These are phyloP conservation scores for Graphiopsis chlorocephala DNA, from an alignment of 2,329 filamentous ascomycete genomes.

Conservation along the genomic window DNA sequence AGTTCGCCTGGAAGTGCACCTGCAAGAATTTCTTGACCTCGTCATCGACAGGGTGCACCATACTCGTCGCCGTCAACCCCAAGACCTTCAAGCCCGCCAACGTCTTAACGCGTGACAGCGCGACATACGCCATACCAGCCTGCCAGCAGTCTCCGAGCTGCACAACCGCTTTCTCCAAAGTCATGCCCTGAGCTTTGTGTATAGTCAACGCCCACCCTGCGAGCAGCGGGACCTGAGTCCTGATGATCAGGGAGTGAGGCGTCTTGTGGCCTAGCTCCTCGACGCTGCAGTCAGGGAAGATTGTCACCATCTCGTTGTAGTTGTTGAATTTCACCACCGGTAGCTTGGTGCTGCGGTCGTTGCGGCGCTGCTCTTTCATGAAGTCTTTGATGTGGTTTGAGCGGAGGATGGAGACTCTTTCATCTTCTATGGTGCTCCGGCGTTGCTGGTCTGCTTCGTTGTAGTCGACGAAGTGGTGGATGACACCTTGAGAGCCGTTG, in stretches of 20 bases:
- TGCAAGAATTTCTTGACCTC: constrained; percentile 37
- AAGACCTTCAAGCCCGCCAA: constrained; percentile 49
- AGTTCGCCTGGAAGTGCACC: not conserved
- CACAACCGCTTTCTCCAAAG: constrained; percentile 57
- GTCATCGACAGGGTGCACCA: constrained; percentile 29
- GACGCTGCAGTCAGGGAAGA: constrained; percentile 53
- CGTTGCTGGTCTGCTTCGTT: not conserved
- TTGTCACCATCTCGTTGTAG: constrained; percentile 39
- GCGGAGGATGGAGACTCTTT: constrained; percentile 23
- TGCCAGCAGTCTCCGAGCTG: constrained; percentile 54
- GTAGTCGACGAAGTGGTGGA: constrained; percentile 36
- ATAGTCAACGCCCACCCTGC: constrained; percentile 63
- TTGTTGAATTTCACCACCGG: constrained; percentile 53
- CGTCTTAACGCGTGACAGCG: constrained; percentile 56
- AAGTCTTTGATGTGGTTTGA: constrained; percentile 41
- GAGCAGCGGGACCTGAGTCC: constrained; percentile 61
- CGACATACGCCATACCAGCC: constrained; percentile 61
- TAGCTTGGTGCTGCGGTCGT: not conserved
- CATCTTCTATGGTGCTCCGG: not conserved
- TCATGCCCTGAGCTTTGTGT: constrained; percentile 64
- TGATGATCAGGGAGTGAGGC: constrained; percentile 49
- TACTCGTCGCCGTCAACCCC: constrained; percentile 25
- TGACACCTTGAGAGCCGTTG: constrained; percentile 47
- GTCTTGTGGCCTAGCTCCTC: constrained; percentile 45
- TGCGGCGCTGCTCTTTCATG: constrained; percentile 27